These are phyloP conservation scores for Fagopyrum tataricum DNA, from an alignment of 148 eudicot genomes.

Conservation along the genomic window DNA sequence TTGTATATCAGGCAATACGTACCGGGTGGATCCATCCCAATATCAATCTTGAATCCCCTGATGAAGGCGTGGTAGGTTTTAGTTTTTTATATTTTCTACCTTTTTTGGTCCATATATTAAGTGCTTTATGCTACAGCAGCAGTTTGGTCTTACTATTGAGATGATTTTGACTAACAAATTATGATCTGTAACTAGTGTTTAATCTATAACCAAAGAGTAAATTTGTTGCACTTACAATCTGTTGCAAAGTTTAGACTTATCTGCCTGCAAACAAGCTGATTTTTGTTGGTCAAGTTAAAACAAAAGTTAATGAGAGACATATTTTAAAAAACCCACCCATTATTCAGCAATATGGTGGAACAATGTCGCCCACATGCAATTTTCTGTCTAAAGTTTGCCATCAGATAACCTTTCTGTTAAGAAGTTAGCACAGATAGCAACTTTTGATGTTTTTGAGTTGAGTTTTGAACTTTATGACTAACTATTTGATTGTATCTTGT, in stretches of 20 bases:
- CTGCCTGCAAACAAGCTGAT: too few species aligned
- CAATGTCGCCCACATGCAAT: too few species aligned
- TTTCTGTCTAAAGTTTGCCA: too few species aligned
- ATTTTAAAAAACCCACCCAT: background rate
- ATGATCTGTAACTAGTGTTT: too few species aligned
- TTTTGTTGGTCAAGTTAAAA: too few species aligned
- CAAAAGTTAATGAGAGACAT: too few species aligned
- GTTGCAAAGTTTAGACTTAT: background rate
- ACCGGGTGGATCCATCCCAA: constrained; percentile 99
- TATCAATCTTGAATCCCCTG: constrained; percentile 85
- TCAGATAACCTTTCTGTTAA: too few species aligned
- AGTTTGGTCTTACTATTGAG: background rate
- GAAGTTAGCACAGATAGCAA: too few species aligned
- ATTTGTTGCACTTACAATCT: background rate
- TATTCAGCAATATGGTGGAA: too few species aligned
- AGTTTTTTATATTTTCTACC: background rate
- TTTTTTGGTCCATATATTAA: background rate
- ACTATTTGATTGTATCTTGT: background rate
- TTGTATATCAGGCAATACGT: constrained; percentile 58
- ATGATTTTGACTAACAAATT: too few species aligned
- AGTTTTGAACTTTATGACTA: background rate
- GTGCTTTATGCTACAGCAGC: background rate
- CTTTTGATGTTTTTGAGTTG: background rate
- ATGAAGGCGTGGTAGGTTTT: constrained; percentile 75
- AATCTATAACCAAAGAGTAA: too few species aligned